These are phyloP conservation scores for Penicillium decumbens DNA, from an alignment of 2,329 filamentous ascomycete species.

Conservation along the genomic window DNA sequence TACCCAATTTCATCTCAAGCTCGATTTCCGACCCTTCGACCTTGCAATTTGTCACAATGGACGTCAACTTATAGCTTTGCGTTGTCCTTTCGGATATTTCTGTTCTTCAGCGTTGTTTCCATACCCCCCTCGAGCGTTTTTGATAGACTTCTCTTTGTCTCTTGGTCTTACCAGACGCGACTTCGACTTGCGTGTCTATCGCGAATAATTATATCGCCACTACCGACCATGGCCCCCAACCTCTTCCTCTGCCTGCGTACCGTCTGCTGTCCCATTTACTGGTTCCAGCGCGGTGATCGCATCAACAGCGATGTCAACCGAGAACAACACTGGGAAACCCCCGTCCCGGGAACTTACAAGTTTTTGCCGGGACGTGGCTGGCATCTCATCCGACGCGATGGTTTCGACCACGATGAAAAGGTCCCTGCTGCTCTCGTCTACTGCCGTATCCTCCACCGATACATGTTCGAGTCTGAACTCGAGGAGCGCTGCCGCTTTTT, in stretches of 20 bases:
- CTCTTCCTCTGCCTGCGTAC: conserved; percentile 48
- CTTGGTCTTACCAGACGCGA: neutral
- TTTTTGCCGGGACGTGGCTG: conserved; percentile 49
- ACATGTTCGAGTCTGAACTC: conserved; percentile 48
- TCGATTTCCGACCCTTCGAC: conserved; percentile 18
- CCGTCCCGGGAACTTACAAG: conserved; percentile 48
- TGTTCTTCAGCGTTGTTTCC: conserved; percentile 27
- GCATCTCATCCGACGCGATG: conserved; percentile 46
- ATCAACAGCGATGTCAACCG: conserved; percentile 38
- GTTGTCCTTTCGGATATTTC: conserved; percentile 12
- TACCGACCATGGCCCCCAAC: conserved; percentile 46
- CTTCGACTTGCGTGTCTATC: neutral
- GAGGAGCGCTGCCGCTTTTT: conserved; percentile 45
- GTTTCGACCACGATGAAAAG: conserved; percentile 31
- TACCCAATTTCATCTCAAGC: conserved; percentile 9
- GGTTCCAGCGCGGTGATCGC: conserved; percentile 43
- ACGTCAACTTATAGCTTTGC: conserved; percentile 30
- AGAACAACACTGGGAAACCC: conserved; percentile 48
- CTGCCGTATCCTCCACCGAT: conserved; percentile 48
- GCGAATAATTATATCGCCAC: conserved; percentile 1
- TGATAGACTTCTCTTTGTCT: neutral
- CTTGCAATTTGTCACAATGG: conserved; percentile 27
- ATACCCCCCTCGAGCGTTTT: conserved; percentile 2
- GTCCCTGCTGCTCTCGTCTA: conserved; percentile 41
- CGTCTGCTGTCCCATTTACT: conserved; percentile 47